Evolutionary conservation across 208 protist species (phyloP).

Genomic region (Leishmania gerbilli): DNA sequence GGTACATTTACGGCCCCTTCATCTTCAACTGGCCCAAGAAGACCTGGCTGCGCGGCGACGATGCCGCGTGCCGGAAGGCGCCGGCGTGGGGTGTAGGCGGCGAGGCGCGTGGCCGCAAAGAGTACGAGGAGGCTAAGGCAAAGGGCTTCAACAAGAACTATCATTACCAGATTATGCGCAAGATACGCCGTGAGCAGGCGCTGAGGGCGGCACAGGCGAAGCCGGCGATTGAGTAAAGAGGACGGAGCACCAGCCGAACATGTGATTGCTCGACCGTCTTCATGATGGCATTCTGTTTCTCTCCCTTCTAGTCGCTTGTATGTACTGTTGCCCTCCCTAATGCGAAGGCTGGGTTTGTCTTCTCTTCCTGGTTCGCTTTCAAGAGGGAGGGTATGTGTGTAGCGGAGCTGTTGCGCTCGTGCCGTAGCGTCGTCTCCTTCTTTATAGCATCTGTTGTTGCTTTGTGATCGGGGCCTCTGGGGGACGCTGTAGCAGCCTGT

Average conservation of each 20-base stretch:
- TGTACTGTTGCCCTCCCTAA: neutral
- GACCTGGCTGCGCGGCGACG: slow-evolving; percentile 86
- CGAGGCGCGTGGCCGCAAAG: slow-evolving; percentile 74
- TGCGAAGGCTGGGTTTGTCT: neutral
- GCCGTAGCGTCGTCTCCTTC: neutral
- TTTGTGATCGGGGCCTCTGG: neutral
- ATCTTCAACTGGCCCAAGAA: slow-evolving; percentile 93
- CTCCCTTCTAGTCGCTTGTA: neutral
- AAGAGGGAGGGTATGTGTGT: neutral
- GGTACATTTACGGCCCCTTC: slow-evolving; percentile 89
- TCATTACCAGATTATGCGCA: slow-evolving; percentile 92
- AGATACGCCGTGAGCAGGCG: slow-evolving; percentile 87
- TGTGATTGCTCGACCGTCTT: neutral
- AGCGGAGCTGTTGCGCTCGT: neutral
- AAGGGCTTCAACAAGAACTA: slow-evolving; percentile 89
- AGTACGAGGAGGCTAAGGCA: slow-evolving; percentile 74
- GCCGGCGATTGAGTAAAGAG: slow-evolving; percentile 16
- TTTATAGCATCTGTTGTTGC: neutral
- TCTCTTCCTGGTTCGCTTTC: neutral
- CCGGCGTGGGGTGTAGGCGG: slow-evolving; percentile 86
- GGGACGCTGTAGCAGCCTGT: neutral
- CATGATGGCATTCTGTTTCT: neutral
- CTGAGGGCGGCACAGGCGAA: slow-evolving; percentile 39
- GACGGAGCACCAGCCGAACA: neutral
- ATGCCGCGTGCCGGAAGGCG: slow-evolving; percentile 66